A percentile compares a stretch with the other conserved stretches of the same genome.
Evolutionary conservation across 192 early-diverging fungal genomes (phyloP).

Genomic region (Backusella circina): DNA sequence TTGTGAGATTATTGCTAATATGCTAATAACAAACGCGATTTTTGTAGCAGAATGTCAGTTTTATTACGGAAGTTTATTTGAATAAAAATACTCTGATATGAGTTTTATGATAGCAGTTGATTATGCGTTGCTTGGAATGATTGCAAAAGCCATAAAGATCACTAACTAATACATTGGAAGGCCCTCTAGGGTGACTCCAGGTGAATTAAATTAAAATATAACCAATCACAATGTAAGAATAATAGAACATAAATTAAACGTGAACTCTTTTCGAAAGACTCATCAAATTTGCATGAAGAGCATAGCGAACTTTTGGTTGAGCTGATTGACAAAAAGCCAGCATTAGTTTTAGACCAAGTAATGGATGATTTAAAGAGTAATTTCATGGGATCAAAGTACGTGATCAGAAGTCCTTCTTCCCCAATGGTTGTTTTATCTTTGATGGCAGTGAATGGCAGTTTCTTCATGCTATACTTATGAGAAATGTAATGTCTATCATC

Average conservation of each 20-base stretch:
- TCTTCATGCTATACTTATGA: not conserved
- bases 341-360: not conserved
- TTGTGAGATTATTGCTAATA: no score
- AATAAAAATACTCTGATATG: no score
- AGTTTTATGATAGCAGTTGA: no score
- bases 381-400: not conserved
- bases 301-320: not conserved
- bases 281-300: not conserved
- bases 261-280: not conserved
- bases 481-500: not conserved
- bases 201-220: not conserved
- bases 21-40: no score
- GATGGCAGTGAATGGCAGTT: not conserved
- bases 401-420: not conserved
- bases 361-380: not conserved
- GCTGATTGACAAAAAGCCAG: not conserved
- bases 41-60: no score
- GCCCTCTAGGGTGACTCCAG: not conserved
- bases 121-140: no score
- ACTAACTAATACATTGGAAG: no score
- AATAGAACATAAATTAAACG: not conserved
- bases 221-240: not conserved
- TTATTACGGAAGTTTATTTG: no score
- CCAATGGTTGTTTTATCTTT: not conserved
- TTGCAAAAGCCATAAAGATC: no score